phyloP scores from a whole-genome alignment of 2,329 filamentous ascomycete genomes.

The Hymenoscyphus repandus region DNA sequence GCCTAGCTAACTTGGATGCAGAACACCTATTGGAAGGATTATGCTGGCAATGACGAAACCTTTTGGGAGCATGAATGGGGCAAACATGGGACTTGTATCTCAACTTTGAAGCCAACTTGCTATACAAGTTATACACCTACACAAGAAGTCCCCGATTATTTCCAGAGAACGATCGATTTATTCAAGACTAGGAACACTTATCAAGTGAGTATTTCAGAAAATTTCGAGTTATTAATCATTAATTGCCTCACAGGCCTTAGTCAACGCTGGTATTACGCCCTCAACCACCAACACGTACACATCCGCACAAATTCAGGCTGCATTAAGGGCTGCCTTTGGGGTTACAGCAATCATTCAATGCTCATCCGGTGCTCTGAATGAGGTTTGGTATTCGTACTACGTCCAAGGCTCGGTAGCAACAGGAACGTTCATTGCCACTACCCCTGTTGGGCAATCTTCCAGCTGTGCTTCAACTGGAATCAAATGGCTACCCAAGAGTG shows the following conservation, averaged over 20 bases:
- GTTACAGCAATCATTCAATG: slow-evolving; percentile 42
- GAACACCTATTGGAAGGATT: slow-evolving; percentile 61
- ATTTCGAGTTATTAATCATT: slow-evolving; percentile 7
- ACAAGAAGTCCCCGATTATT: slow-evolving; percentile 47
- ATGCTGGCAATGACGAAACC: slow-evolving; percentile 54
- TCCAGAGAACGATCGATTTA: slow-evolving; percentile 58
- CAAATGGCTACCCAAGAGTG: slow-evolving; percentile 45
- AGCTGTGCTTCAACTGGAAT: slow-evolving; percentile 59
- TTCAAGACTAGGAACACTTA: slow-evolving; percentile 66
- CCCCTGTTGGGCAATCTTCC: slow-evolving; percentile 33
- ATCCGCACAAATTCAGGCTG: slow-evolving; percentile 37
- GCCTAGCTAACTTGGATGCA: slow-evolving; percentile 1
- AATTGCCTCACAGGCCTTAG: slow-evolving; percentile 41
- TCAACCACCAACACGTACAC: slow-evolving; percentile 38
- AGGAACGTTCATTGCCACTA: slow-evolving; percentile 40
- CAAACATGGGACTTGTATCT: slow-evolving; percentile 70
- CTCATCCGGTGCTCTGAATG: slow-evolving; percentile 39
- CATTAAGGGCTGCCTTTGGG: slow-evolving; percentile 41
- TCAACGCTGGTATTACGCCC: slow-evolving; percentile 54
- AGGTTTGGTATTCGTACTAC: slow-evolving; percentile 50
- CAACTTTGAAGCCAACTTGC: slow-evolving; percentile 61
- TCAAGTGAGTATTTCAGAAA: slow-evolving; percentile 34
- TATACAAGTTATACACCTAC: slow-evolving; percentile 37
- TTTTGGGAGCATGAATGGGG: slow-evolving; percentile 74
- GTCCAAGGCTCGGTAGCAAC: slow-evolving; percentile 47